Conservation (phyloP, 2,329 filamentous ascomycete genomes). For the Penicillium decumbens region DNA sequence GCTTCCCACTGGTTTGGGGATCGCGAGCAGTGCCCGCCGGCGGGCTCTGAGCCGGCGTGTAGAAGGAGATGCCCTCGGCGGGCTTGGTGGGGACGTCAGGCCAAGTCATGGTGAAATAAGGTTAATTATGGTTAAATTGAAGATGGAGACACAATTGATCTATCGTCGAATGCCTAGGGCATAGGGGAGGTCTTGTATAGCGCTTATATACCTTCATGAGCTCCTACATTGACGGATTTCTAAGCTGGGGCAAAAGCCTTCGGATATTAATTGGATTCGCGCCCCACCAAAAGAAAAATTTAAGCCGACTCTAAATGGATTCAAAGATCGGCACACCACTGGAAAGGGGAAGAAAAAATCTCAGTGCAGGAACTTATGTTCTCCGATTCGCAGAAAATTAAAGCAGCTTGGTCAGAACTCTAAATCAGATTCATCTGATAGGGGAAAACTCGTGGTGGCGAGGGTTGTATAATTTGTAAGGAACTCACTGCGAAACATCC, state of each 20-base stretch:
- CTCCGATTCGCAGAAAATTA: not conserved
- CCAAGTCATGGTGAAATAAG: constrained; percentile 20
- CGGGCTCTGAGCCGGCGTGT: constrained; percentile 36
- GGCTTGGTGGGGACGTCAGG: constrained; percentile 35
- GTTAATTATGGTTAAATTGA: not conserved
- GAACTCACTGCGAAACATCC: too few species aligned
- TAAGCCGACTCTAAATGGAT: not conserved
- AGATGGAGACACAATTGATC: not conserved
- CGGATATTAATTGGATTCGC: not conserved
- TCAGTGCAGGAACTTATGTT: not conserved
- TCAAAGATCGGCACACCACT: not conserved
- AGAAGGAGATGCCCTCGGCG: constrained; percentile 42
- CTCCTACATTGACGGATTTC: constrained; percentile 6
- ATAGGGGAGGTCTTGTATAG: not conserved
- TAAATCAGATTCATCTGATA: too few species aligned
- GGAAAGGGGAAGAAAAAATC: not conserved
- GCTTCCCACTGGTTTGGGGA: constrained; percentile 40
- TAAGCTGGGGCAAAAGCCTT: constrained; percentile 7
- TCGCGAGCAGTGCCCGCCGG: constrained; percentile 38
- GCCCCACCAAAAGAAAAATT: not conserved
- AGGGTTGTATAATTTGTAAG: too few species aligned
- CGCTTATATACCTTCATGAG: not conserved
- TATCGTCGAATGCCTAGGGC: not conserved
- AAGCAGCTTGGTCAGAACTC: too few species aligned
- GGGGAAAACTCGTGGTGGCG: too few species aligned